Base-by-base conservation (phyloP, 2,329 filamentous ascomycete species). In the Chrysoporthe puriensis region DNA sequence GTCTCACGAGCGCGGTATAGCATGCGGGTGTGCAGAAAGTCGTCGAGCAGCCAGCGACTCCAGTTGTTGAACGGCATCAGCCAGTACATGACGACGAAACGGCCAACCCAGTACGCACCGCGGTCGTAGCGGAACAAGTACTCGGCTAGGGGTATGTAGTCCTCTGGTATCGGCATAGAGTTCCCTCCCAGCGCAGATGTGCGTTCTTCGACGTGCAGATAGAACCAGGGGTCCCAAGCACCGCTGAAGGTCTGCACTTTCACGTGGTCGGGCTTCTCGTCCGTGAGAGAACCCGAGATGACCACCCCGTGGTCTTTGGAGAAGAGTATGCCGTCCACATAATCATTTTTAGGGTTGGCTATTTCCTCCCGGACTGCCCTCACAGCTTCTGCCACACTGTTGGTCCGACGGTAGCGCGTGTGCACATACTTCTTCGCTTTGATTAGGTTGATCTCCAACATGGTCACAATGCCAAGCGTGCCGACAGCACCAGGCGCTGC, bases 101-200 rank as follows among this genome's bases (percentile, higher is more conserved):
- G 79, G 50, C 89, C 90, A 50, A 91, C 89, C 90, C 90, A 93
- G 82, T 93, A 93, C 14, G 88, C 89, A 64, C 88, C 90, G 57
- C 90, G 86, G 77, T 93, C 90, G 79, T 93, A 93, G 63, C 90
- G 86, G 82, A 93, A 93, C 71, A 92, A 86, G 76, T 93, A 93
- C 74, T 92, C 90, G 46, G 87, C 85, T 3, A 92, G 79, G 0
- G 90, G 90, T 52, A 92, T 85, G 72, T 87, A 87, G 64, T 91
- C 88, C 64, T 72, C 66, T 42, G 7, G 58, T 21, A 9, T 18
- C 40, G 59, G 13, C 63, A 61, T 40, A 65, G 18, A 18, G 62
- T 3, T 16, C 7, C 77, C 75, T 0, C 36, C 34, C 21, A 16
- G 44, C 18, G 73, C 66, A 8, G 73, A 65, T 69, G 80, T 85